Percentiles rank a stretch among this genome's conserved stretches.
phyloP scores from a whole-genome alignment of 2,329 filamentous ascomycete species.

The Nemania diffusa region DNA sequence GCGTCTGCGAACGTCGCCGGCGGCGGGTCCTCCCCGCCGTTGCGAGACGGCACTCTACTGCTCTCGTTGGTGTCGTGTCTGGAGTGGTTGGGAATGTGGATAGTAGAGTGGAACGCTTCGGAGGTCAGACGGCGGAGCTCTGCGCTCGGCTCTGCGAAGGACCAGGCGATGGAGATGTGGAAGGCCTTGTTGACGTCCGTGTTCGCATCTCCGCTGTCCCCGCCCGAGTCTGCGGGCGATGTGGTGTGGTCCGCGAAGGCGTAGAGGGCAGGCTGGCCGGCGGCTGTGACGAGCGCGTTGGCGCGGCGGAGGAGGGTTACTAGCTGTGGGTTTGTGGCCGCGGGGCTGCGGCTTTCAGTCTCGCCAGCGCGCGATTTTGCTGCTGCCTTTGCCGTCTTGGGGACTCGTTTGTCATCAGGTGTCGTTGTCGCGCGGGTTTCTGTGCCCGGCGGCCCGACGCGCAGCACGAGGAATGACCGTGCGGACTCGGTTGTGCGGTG shows the following conservation, averaged over 20 bases:
- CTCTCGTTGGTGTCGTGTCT: neutral
- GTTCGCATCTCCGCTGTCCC: neutral
- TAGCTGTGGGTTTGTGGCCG: conserved; percentile 61
- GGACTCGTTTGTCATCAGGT: neutral
- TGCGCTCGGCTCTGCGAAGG: conserved; percentile 64
- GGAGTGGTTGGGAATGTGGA: neutral
- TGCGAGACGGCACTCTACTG: neutral
- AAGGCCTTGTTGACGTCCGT: conserved; percentile 64
- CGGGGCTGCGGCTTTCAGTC: too few species aligned
- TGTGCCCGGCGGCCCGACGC: conserved; percentile 60
- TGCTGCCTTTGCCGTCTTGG: too few species aligned
- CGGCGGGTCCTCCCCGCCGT: neutral
- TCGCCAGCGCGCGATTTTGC: too few species aligned
- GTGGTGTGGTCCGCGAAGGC: conserved; percentile 35
- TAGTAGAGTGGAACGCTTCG: conserved; percentile 39
- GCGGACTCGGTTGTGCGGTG: conserved; percentile 65
- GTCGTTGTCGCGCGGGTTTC: neutral
- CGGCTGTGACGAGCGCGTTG: conserved; percentile 69
- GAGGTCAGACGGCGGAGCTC: conserved; percentile 55
- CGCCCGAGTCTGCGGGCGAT: neutral
- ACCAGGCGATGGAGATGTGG: conserved; percentile 93
- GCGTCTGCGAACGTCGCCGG: conserved; percentile 4
- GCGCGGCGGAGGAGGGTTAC: conserved; percentile 71
- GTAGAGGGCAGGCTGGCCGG: conserved; percentile 79
- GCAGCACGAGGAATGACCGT: conserved; percentile 87